These are phyloP conservation scores for Tuber indicum DNA, from an alignment of 495 filamentous ascomycete species.

Conservation along the genomic window DNA sequence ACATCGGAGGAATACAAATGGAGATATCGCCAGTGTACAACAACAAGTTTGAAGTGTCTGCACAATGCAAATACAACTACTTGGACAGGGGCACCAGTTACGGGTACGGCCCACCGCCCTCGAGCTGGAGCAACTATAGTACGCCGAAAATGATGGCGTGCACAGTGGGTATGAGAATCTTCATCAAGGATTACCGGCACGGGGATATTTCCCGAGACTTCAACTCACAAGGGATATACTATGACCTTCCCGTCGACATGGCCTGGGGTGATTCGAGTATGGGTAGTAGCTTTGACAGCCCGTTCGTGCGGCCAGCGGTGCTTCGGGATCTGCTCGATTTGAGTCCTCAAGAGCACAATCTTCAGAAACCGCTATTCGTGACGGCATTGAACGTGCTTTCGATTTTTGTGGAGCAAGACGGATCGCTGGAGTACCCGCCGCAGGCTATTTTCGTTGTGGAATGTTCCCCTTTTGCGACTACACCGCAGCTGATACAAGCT, in stretches of 20 bases:
- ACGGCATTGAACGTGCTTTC: not conserved
- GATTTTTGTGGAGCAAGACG: not conserved
- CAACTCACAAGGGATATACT: not conserved
- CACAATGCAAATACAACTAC: not conserved
- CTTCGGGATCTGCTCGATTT: not conserved
- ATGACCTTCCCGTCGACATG: not conserved
- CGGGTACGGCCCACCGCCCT: not conserved
- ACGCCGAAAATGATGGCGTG: not conserved
- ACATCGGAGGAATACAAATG: slow-evolving; percentile 47
- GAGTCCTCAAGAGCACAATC: not conserved
- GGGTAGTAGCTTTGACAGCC: not conserved
- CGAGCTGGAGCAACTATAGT: not conserved
- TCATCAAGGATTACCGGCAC: not conserved
- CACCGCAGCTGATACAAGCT: not conserved
- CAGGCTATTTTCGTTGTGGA: not conserved
- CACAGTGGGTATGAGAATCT: not conserved
- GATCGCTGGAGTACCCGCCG: not conserved
- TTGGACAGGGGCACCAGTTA: not conserved
- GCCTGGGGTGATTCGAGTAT: not conserved
- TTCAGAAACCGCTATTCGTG: not conserved
- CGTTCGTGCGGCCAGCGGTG: not conserved
- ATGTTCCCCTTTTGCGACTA: not conserved
- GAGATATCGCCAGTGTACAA: slow-evolving; percentile 45
- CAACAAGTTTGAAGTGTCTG: not conserved
- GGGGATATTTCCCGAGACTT: not conserved